phyloP scores from a whole-genome alignment of 345 rosid species.

The Lumnitzera racemosa region DNA sequence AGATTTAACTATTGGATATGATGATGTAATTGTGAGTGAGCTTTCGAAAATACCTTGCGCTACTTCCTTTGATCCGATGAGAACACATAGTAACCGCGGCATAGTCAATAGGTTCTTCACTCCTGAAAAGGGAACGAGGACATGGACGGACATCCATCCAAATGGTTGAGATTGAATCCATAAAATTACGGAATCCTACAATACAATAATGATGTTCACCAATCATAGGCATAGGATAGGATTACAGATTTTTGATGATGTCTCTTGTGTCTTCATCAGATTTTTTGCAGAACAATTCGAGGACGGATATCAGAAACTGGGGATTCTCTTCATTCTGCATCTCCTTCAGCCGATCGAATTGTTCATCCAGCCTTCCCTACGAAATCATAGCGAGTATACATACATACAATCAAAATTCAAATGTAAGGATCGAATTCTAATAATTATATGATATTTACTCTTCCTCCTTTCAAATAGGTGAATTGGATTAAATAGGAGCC shows the following conservation, averaged over 20 bases:
- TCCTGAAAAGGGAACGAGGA: slow-evolving; percentile 11
- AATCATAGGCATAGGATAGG: not conserved
- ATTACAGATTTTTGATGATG: slow-evolving; percentile 8
- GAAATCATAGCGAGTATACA: not conserved
- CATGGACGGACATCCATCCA: not conserved
- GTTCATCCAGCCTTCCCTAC: slow-evolving; percentile 22
- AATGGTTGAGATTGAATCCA: not conserved
- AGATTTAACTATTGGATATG: too few species aligned
- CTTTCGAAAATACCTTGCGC: slow-evolving; percentile 4
- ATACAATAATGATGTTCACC: not conserved
- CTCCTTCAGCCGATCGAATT: slow-evolving; percentile 10
- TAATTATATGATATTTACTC: too few species aligned
- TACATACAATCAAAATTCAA: not conserved
- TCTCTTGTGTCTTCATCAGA: slow-evolving; percentile 13
- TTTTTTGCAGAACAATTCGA: slow-evolving; percentile 10
- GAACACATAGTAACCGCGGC: not conserved
- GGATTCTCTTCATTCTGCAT: slow-evolving; percentile 4
- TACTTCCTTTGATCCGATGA: slow-evolving; percentile 16
- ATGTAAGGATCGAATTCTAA: too few species aligned
- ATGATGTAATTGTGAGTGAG: not conserved
- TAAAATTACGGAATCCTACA: not conserved
- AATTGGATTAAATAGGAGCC: too few species aligned
- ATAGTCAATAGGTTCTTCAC: slow-evolving; percentile 14
- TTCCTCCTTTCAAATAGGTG: too few species aligned
- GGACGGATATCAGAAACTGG: slow-evolving; percentile 11